phyloP scores from a whole-genome alignment of 176 grass and related monocot genomes.

The Rhynchospora breviuscula region DNA sequence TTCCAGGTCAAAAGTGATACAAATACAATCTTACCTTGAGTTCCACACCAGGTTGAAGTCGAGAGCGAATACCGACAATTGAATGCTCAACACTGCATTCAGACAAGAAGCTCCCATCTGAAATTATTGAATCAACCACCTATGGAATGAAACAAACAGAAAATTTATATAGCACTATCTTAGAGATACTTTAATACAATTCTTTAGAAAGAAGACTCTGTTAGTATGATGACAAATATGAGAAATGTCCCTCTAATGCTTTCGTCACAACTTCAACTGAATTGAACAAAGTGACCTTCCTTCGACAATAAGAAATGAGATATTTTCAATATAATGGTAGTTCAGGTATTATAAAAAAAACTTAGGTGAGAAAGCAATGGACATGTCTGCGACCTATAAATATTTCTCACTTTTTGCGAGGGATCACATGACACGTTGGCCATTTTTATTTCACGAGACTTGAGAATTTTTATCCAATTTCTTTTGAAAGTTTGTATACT shows the following conservation, averaged over 20 bases:
- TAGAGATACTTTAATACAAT: neutral
- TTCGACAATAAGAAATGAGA: neutral
- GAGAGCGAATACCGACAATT: slow-evolving; percentile 62
- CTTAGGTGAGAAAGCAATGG: neutral
- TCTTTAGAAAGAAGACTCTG: neutral
- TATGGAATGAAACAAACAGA: slow-evolving; percentile 26
- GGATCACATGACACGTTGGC: neutral
- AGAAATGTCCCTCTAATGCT: neutral
- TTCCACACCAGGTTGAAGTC: slow-evolving; percentile 52
- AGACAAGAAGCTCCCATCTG: slow-evolving; percentile 75
- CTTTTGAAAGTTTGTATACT: neutral
- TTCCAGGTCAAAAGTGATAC: neutral
- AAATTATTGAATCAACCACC: slow-evolving; percentile 72
- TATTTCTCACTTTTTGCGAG: neutral
- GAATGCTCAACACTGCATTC: slow-evolving; percentile 65
- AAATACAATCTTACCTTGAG: slow-evolving; percentile 47
- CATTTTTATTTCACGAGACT: neutral
- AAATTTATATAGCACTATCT: neutral
- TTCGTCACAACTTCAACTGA: neutral
- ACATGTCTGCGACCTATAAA: neutral
- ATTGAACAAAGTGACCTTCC: no score
- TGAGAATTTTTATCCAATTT: neutral
- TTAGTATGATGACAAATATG: neutral
- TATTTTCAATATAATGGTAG: neutral
- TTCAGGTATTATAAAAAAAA: neutral